These are phyloP conservation scores for Penicillium turbatum DNA, from an alignment of 495 filamentous ascomycete genomes.

Conservation along the genomic window DNA sequence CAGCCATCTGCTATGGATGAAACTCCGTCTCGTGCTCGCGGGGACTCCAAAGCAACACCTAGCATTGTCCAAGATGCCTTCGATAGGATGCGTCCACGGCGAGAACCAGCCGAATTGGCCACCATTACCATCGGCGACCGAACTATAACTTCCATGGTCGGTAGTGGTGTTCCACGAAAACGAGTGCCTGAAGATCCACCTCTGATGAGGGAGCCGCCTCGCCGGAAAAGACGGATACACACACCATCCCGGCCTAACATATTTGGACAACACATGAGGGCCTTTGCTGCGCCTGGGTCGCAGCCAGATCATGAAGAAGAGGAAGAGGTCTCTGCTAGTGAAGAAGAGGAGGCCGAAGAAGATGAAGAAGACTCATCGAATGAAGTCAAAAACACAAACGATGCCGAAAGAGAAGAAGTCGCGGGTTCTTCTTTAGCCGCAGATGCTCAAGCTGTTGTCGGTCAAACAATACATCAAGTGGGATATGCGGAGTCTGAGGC, in stretches of 20 bases:
- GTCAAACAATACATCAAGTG: constrained; percentile 10
- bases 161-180: constrained; percentile 43
- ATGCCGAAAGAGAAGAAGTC: no score
- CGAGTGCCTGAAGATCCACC: constrained; percentile 23
- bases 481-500: constrained; percentile 13
- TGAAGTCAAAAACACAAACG: no score
- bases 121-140: constrained; percentile 85
- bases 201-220: constrained; percentile 10
- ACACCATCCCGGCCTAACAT: constrained; percentile 42
- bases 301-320: constrained; percentile 32
- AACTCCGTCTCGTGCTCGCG: constrained; percentile 5
- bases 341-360: constrained; percentile 30
- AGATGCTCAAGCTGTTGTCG: constrained; percentile 9
- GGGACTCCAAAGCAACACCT: constrained; percentile 29
- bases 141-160: constrained; percentile 62
- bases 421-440: background rate
- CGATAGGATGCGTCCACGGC: constrained; percentile 62
- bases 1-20: constrained; percentile 14
- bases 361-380: background rate
- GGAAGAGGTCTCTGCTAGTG: constrained; percentile 27
- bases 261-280: constrained; percentile 64
- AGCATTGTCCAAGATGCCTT: constrained; percentile 60
- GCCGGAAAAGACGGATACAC: constrained; percentile 36
- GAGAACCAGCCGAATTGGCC: constrained; percentile 64
- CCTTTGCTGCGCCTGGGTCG: constrained; percentile 70